phyloP scores from a whole-genome alignment of 306 rosid species.

The Hippophae gyantsensis region DNA sequence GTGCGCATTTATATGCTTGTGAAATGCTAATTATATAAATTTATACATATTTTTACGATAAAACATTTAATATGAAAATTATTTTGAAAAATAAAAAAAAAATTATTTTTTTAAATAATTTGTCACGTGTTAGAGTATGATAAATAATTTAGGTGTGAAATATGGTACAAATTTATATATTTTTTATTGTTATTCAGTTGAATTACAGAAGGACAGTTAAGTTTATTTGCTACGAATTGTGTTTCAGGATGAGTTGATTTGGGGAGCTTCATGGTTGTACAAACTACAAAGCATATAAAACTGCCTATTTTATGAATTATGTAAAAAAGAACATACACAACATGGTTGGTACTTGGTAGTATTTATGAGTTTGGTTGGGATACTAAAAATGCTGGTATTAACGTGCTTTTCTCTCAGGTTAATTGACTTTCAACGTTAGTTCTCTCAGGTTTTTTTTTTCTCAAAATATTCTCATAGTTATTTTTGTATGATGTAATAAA shows the following conservation, averaged over 20 bases:
- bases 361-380: conserved; percentile 49
- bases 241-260: conserved; percentile 18
- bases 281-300: conserved; percentile 18
- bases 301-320: conserved; percentile 8
- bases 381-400: conserved; percentile 35
- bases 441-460: not conserved
- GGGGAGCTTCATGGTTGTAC: conserved; percentile 26
- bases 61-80: no score
- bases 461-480: no score
- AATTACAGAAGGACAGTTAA: not conserved
- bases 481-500: no score
- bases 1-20: not conserved
- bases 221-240: not conserved
- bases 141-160: no score
- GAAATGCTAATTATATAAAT: no score
- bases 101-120: no score
- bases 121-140: no score
- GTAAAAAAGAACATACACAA: conserved; percentile 1
- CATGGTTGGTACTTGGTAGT: conserved; percentile 12
- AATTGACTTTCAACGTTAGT: not conserved
- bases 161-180: no score
- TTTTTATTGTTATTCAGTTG: not conserved
- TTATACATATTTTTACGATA: not conserved
- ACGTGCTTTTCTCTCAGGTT: conserved; percentile 41
- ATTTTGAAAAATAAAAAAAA: no score